Base-by-base conservation (phyloP, 768 basidiomycete genomes). In the Trametes punicea region DNA sequence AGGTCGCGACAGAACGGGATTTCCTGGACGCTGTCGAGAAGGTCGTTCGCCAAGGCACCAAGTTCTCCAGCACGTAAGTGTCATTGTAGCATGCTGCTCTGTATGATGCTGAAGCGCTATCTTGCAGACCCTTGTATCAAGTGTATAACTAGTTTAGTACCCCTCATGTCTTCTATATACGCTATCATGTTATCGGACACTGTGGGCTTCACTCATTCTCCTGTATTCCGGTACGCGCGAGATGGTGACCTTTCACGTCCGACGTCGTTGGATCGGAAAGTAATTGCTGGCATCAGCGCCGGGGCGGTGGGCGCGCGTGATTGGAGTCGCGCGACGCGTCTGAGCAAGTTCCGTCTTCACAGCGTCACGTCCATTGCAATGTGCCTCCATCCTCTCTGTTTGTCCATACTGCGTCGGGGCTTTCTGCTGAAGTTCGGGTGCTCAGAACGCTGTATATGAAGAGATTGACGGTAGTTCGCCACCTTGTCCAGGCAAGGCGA, bases 21-120 rank as follows among this genome's bases (percentile, higher is more conserved):
- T 99, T 98, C 76, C 75, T 99, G 69, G 94, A 97, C 62, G 90
- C 94, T 10, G 96, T 99, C 2, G 97, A 99, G 78, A 98, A 98
- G 75, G 97, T 99, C 55, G 93, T 98, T 36, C 81, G 93, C 65
- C 94, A 98, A 74, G 95, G 95, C 25, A 93, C 90, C 65, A 98
- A 98, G 75, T 99, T 98, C 76, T 97, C 94, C 2, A 89, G 86
- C 81, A 98, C 97, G 84, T 93, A 79, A 57, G 90, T 84, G 21
- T 31, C 31, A 42, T 7, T 26, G 6, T 34, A 21, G 34, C 40
- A 15, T 51, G 9, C n/a, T 34, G n/a, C 54, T 18, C 48, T n/a
- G 20, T 9, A 18, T 51, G 48, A n/a, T 40, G n/a, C 20, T 33
- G 11, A 39, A 18, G 41, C 62, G 55, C 65, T 29, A 55, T 36